Conservation (phyloP, 2,329 filamentous ascomycete genomes). For the Ascochyta fabae region DNA sequence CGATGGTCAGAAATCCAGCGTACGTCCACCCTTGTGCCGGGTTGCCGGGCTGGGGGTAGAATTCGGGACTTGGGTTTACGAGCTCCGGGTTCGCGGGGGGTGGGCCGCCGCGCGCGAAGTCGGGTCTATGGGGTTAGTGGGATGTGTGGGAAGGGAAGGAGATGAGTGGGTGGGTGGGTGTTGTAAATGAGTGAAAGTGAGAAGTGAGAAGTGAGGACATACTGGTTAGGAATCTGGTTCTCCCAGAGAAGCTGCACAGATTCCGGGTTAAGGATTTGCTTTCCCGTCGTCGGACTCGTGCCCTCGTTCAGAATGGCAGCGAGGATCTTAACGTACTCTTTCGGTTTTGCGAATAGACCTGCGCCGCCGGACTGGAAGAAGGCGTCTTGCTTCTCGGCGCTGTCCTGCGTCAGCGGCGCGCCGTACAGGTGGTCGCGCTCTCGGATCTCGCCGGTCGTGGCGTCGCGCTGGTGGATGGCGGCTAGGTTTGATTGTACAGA, state of each 20-base stretch:
- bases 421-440: slow-evolving; percentile 60
- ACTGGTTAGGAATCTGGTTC: slow-evolving; percentile 63
- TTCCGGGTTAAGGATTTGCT: slow-evolving; percentile 60
- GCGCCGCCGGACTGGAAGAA: slow-evolving; percentile 67
- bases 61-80: slow-evolving; percentile 56
- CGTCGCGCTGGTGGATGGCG: slow-evolving; percentile 61
- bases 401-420: slow-evolving; percentile 54
- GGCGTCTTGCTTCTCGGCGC: slow-evolving; percentile 51
- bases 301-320: slow-evolving; percentile 70
- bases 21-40: slow-evolving; percentile 71
- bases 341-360: slow-evolving; percentile 65
- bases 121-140: slow-evolving; percentile 43
- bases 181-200: no score
- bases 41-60: slow-evolving; percentile 57
- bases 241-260: slow-evolving; percentile 70
- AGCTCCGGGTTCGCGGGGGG: slow-evolving; percentile 58
- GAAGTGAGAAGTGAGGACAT: slow-evolving; percentile 1
- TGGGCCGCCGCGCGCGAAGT: slow-evolving; percentile 56
- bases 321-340: slow-evolving; percentile 68
- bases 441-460: slow-evolving; percentile 45
- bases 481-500: slow-evolving; percentile 63
- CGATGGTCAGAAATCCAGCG: slow-evolving; percentile 60
- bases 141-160: not conserved
- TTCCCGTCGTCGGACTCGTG: slow-evolving; percentile 62
- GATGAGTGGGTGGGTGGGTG: not conserved